Base-by-base conservation (phyloP, 108 stramenopile genomes). In the Nitzschia palea region DNA sequence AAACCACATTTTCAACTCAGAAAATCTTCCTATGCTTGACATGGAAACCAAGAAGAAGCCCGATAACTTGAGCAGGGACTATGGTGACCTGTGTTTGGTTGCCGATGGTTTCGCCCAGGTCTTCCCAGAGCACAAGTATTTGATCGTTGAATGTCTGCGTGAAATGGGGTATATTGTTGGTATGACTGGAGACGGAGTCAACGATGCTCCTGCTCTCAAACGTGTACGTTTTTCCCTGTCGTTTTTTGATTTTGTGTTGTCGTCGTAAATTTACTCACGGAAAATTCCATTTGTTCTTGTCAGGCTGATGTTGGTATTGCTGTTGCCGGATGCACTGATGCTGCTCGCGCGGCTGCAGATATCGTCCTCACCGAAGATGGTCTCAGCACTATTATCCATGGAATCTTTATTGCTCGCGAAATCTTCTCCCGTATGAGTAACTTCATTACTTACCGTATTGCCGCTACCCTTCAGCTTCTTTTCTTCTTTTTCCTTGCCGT, bases 141-240 rank as follows among this genome's bases (percentile, higher is more conserved):
- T 81, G 56, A 86, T 89, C 71, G 88, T 93, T 17, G 74, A 88
- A 57, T 80, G 76, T 30, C 65, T 79, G 15, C 75, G 76, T 22
- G 78, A 80, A 42, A 44, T 77, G 48, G 76, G 70, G 18, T 77
- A 77, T 51, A 66, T 58, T n/a, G n/a, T n/a, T n/a, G n/a, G n/a
- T n/a, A 54, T n/a, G n/a, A 98, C 97, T 33, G 98, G 97, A 47
- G 98, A 99, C 72, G 98, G 97, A 51, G 98, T 98, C 36, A 96
- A 96, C 65, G 95, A 96, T 68, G 93, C 93, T 10, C 86, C 95
- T 2, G 96, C 94, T 0, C 77, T 95, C 15, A 82, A 78, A 14
- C 83, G 83, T 33, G 94, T n/a, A n/a, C n/a, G n/a, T n/a, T n/a
- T n/a, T n/a, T n/a, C n/a, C n/a, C n/a, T n/a, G n/a, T n/a, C n/a